Conservation (phyloP, 371 early-diverging fungal species). For the Antonospora locustae region DNA sequence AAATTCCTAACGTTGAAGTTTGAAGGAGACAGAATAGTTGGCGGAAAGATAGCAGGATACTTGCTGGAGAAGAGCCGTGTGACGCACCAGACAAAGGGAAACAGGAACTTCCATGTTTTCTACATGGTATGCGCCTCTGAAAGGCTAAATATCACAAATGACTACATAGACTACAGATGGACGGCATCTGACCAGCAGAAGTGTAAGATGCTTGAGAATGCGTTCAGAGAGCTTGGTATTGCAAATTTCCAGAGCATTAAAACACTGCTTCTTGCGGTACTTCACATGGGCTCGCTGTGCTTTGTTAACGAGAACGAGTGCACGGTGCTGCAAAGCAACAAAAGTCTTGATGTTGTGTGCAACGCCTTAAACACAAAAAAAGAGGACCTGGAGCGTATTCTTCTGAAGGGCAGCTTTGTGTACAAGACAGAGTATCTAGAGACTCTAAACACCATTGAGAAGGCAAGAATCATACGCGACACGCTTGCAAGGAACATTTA, state of each 20-base stretch:
- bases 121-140: conserved; percentile 54
- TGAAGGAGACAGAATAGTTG: conserved; percentile 66
- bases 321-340: too few species aligned
- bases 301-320: conserved; percentile 8
- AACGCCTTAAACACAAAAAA: conserved; percentile 12
- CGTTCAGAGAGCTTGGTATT: conserved; percentile 62
- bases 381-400: conserved; percentile 25
- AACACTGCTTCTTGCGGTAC: conserved; percentile 56
- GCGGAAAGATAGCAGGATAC: conserved; percentile 67
- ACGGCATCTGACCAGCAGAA: conserved; percentile 59
- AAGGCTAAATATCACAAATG: conserved; percentile 23
- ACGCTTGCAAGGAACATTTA: conserved; percentile 62
- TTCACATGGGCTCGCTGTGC: conserved; percentile 36
- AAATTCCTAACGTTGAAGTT: conserved; percentile 70
- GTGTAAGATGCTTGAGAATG: conserved; percentile 43
- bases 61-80: conserved; percentile 68
- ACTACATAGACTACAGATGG: conserved; percentile 12
- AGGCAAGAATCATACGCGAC: conserved; percentile 57
- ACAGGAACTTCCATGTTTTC: conserved; percentile 74
- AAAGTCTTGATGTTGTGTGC: too few species aligned
- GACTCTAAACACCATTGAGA: conserved; percentile 55
- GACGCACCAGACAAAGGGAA: conserved; percentile 58
- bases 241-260: conserved; percentile 59
- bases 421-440: conserved; percentile 62
- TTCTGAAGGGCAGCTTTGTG: conserved; percentile 48